These are phyloP conservation scores for Daldinia concentrica DNA, from an alignment of 495 filamentous ascomycete species.

Conservation along the genomic window DNA sequence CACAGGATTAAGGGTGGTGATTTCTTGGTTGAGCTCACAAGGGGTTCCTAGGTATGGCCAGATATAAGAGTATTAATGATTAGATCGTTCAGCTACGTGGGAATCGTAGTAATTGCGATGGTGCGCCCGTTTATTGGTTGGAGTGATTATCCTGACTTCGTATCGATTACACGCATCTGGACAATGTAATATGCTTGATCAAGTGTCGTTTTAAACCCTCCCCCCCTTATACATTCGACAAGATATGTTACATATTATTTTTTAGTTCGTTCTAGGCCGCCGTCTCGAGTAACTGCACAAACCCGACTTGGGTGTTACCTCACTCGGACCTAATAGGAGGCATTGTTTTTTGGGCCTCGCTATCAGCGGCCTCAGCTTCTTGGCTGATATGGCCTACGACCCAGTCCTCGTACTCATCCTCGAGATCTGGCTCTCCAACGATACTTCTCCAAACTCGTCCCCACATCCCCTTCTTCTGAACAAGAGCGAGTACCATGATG, in stretches of 20 bases:
- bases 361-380: conserved; percentile 18
- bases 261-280: not conserved
- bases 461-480: conserved; percentile 96
- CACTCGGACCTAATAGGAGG: conserved; percentile 27
- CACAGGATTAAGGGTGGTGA: conserved; percentile 22
- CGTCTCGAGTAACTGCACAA: conserved; percentile 8
- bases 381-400: conserved; percentile 52
- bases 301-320: conserved; percentile 7
- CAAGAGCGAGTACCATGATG: conserved; percentile 88
- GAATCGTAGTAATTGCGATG: conserved; percentile 4
- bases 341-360: conserved; percentile 15
- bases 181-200: not conserved
- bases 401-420: conserved; percentile 54
- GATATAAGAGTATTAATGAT: conserved; percentile 15
- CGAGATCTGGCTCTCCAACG: conserved; percentile 63
- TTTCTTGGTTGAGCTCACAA: conserved; percentile 12
- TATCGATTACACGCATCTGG: not conserved
- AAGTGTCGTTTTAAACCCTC: not conserved
- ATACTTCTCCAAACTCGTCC: conserved; percentile 78
- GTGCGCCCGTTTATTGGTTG: conserved; percentile 19
- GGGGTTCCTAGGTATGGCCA: conserved; percentile 9
- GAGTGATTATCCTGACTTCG: not conserved
- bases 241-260: conserved; percentile 32
- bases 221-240: conserved; percentile 9
- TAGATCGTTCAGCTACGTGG: conserved; percentile 13